Base-by-base conservation (phyloP, 352 stramenopile genomes). In the Pythium aristosporum region DNA sequence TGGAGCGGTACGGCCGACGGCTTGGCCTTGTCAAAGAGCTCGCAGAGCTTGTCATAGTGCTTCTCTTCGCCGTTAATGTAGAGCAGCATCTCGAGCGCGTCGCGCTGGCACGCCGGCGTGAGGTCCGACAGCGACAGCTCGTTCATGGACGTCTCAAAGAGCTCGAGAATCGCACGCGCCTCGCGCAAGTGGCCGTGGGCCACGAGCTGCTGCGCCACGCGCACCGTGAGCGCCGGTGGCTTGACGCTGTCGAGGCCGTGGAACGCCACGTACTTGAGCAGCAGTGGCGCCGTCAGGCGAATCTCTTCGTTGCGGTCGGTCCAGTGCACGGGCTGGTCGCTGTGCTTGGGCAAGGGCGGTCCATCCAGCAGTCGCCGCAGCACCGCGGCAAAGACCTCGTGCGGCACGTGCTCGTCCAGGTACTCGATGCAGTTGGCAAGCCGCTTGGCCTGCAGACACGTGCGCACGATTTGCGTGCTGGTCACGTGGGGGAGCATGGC, bases 1-100 rank as follows among this genome's bases (percentile, higher is more conserved):
- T 71, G 57, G 37, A 91, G 69, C 23, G 80, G 76, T 56, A 87
- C 85, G 6, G 72, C 76, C 52, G 82, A 59, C 37, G 78, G 37
- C 58, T 77, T 65, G 53, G 57, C 34, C 41, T 71, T 68, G 49
- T 81, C 77, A 37, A 91, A 84, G 15, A 92, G 67, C 53, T 64
- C 46, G 30, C 62, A 67, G 25, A 91, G 71, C 20, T 67, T 61
- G 28, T 79, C 71, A 34, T 87, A 80, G 23, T 73, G 63, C 18
- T 68, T 55, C 23, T 79, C 67, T 47, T 90, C 80, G 30, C 82
- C 82, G 61, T 89, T 80, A 51, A 89, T 79, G 51, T 79, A 87
- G 8, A 92, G 74, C 68, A 87, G 58, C 80, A 86, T 80, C 74
- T 92, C 80, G 57, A 89, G 73, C 21, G 77, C 74, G 25, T 92